Conservation (phyloP, 192 early-diverging fungal species). For the Dispira simplex region DNA sequence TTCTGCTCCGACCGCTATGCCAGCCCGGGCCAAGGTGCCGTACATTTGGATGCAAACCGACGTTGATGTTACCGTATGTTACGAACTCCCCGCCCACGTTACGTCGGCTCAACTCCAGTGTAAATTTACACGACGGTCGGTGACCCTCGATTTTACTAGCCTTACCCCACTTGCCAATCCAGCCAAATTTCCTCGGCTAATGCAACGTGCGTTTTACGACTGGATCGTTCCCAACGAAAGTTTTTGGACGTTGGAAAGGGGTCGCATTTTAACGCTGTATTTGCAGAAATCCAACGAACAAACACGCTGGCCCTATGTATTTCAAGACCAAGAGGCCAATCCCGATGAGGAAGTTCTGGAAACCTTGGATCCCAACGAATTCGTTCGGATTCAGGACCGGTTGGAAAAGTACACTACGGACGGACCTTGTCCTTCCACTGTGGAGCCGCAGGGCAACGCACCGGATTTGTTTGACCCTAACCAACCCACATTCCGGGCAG, state of each 20-base stretch:
- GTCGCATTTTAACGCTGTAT: slow-evolving; percentile 38
- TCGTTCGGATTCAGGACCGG: slow-evolving; percentile 36
- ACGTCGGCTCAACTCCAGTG: slow-evolving; percentile 38
- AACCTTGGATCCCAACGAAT: slow-evolving; percentile 38
- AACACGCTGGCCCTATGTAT: slow-evolving; percentile 50
- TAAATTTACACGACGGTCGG: slow-evolving; percentile 29
- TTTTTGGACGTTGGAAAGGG: slow-evolving; percentile 51
- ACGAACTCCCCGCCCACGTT: slow-evolving; percentile 34
- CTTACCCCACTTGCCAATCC: neutral
- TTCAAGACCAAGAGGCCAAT: slow-evolving; percentile 29
- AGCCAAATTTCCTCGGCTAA: slow-evolving; percentile 10
- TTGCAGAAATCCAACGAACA: slow-evolving; percentile 41
- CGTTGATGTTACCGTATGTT: slow-evolving; percentile 45
- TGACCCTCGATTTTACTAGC: slow-evolving; percentile 23
- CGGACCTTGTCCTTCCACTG: neutral
- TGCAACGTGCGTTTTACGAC: slow-evolving; percentile 17
- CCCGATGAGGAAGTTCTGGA: slow-evolving; percentile 43
- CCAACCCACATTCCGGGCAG: neutral
- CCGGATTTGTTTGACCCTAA: neutral
- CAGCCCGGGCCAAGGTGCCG: slow-evolving; percentile 10
- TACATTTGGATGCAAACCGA: slow-evolving; percentile 59
- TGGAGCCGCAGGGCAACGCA: neutral
- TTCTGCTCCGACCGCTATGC: neutral
- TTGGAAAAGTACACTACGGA: slow-evolving; percentile 45
- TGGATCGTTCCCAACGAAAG: slow-evolving; percentile 36